A percentile compares a stretch with the other conserved stretches of the same genome.
Conservation (phyloP, 495 filamentous ascomycete species). For the Lasiosphaeria hispida region DNA sequence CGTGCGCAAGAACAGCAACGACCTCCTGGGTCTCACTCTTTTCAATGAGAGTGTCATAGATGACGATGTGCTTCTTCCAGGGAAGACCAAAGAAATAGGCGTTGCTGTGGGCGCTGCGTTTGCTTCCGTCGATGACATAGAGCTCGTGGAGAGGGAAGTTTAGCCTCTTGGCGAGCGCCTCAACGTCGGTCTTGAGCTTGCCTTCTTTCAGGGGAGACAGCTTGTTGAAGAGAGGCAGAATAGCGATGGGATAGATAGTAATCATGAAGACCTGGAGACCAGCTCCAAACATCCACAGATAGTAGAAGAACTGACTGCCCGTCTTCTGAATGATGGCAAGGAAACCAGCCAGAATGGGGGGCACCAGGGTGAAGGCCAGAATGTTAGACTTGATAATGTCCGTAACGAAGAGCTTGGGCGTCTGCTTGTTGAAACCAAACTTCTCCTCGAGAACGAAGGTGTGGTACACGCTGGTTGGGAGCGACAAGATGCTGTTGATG, state of each 20-base stretch:
- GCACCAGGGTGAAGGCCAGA: slow-evolving; percentile 71
- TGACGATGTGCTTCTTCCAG: slow-evolving; percentile 99
- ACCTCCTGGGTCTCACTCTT: slow-evolving; percentile 90
- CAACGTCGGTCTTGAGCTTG: slow-evolving; percentile 80
- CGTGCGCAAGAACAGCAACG: slow-evolving; percentile 90
- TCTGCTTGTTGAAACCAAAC: slow-evolving; percentile 99
- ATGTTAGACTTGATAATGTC: slow-evolving; percentile 91
- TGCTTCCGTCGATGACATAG: slow-evolving; percentile 96
- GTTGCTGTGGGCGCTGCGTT: slow-evolving; percentile 94
- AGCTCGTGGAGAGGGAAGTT: slow-evolving; percentile 89
- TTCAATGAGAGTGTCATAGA: slow-evolving; percentile 96
- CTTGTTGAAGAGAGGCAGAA: slow-evolving; percentile 97
- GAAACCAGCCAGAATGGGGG: slow-evolving; percentile 86
- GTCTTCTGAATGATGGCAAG: slow-evolving; percentile 89
- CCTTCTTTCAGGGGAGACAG: slow-evolving; percentile 88
- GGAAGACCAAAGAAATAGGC: slow-evolving; percentile 98
- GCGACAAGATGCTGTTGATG: slow-evolving; percentile 68
- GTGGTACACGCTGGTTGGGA: slow-evolving; percentile 86
- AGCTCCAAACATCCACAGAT: slow-evolving; percentile 90
- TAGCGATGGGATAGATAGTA: slow-evolving; percentile 91
- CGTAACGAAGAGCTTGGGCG: slow-evolving; percentile 78
- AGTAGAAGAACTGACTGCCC: slow-evolving; percentile 92
- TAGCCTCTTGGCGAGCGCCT: slow-evolving; percentile 76
- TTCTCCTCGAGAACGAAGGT: slow-evolving; percentile 95
- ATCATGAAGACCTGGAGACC: slow-evolving; percentile 88